Base-by-base conservation (phyloP, 805 yeast genomes). In the Ogataea pini region DNA sequence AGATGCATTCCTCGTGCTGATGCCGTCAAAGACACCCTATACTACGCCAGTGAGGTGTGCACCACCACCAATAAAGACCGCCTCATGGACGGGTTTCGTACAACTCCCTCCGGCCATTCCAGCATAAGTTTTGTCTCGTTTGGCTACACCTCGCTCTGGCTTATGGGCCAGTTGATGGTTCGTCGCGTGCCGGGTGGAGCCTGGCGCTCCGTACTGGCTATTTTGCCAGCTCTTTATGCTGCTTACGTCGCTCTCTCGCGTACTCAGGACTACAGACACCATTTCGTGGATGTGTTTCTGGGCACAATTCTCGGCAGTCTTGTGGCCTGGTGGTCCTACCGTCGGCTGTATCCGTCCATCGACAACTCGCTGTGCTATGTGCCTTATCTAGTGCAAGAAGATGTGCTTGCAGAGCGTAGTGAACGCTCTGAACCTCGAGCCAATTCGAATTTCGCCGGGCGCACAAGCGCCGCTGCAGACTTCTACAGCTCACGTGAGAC, bases 231-330 rank as follows among this genome's bases (percentile, higher is more conserved):
- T 1, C 57, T 89, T 4, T 76, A 86, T 6, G 97, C 98, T 0
- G 61, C 78, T 1, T 74, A 84, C 54, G 83, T 92, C 56, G 98
- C 97, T 0, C 67, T 88, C 38, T 82, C 94, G 33, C 78, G 99
- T 59, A 88, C 96, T 0, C 85, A 86, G 59, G 99, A 92, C 68
- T 91, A 91, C 68, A 77, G 97, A 64, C 99, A 92, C 62, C 98
- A 92, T 68, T 89, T 88, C 62, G 72, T 87, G 14, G 99, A 92
- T 66, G 85, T 94, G 1, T 57, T 86, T 1, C 60, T 85, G 13
- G 99, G 99, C 3, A 72, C 86, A 24, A 14, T 72, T 1, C 61
- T 92, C 2, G 99, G 99, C 1, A 53, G 69, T 4, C 49, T 71
- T 2, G 67, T 85, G 28, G 92, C 91, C 0, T 70, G 68, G 65